Base-by-base conservation (phyloP, 129 eudicot genomes). In the Smallanthus sonchifolius region DNA sequence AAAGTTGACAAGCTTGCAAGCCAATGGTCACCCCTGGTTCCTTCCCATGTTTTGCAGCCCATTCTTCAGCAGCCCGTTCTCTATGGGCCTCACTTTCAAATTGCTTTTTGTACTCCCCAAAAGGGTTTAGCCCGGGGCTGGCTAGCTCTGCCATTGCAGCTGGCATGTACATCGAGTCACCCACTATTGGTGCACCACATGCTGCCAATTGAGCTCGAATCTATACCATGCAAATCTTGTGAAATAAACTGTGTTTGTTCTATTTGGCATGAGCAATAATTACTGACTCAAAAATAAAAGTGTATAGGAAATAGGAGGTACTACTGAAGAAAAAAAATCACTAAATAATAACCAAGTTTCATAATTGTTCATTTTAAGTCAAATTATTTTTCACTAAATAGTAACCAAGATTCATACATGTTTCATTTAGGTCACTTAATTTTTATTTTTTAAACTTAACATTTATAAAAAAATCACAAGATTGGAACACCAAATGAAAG, bases 161-260 rank as follows among this genome's bases (percentile, higher is more conserved):
- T 32, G 96, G 94, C 86, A 89, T 91, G 74, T 95, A 95, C 92
- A 88, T 87, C 4, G 97, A 85, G 82, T 95, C 98, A 13, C 98
- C 98, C 61, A 93, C 95, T 70, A 94, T 17, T 63, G 97, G 98
- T 45, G 97, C 98, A 57, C 97, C 97, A 65, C 85, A 84, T 11
- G 91, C 89, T 47, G 98, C 98, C 72, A 94, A 63, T 77, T 95
- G 99, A 76, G 96, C 94, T 76, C 99, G 88, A 72, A 95, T 91
- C 96, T 95, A 85, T 56, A 78, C 14, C 19, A 70, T 2, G 47
- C 55, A 17, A 16, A 49, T 49, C 24, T 49, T 49, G 56, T 49
- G 3, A 49, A 49, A 49, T 8, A 5, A 7, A 49, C 8, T 49
- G 19, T 49, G 24, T 16, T 49, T 49, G 20, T 49, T 49, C 56